phyloP scores from a whole-genome alignment of 805 yeast genomes.

The Starmerella ratchasimensis region DNA sequence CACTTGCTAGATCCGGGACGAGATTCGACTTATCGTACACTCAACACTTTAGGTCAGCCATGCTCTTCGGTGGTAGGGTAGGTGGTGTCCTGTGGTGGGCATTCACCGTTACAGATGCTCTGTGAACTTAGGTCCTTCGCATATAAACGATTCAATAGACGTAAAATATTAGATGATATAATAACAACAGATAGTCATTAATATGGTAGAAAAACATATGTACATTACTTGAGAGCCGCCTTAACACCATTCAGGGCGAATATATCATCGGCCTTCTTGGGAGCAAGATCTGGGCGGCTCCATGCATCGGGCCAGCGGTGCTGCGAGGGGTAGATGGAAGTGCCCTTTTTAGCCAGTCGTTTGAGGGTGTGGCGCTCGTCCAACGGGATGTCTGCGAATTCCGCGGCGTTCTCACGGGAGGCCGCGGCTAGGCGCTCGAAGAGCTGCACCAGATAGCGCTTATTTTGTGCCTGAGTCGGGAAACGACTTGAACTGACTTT shows the following conservation, averaged over 20 bases:
- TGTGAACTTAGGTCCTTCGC: too few species aligned
- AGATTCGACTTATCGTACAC: too few species aligned
- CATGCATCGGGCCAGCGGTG: slow-evolving; percentile 63
- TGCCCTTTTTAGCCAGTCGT: slow-evolving; percentile 28
- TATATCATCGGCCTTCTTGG: slow-evolving; percentile 30
- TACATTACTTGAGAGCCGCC: background rate
- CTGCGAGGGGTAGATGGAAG: slow-evolving; percentile 27
- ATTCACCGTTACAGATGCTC: too few species aligned
- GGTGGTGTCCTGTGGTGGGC: too few species aligned
- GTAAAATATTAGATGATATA: too few species aligned
- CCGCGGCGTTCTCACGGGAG: slow-evolving; percentile 47
- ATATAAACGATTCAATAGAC: too few species aligned
- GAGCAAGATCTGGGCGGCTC: slow-evolving; percentile 63
- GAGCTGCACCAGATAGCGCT: slow-evolving; percentile 52
- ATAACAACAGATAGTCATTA: too few species aligned
- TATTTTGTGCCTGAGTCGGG: slow-evolving; percentile 75
- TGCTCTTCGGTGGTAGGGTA: too few species aligned
- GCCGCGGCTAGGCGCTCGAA: slow-evolving; percentile 48
- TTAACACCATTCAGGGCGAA: slow-evolving; percentile 5
- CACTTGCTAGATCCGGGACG: too few species aligned
- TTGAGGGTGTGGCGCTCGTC: slow-evolving; percentile 53
- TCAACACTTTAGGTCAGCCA: too few species aligned
- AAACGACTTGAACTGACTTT: slow-evolving; percentile 52
- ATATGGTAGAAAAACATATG: too few species aligned
- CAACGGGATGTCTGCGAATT: slow-evolving; percentile 66